Conservation (phyloP, 768 basidiomycete genomes). For the Pilatotrama ljubarskyi region DNA sequence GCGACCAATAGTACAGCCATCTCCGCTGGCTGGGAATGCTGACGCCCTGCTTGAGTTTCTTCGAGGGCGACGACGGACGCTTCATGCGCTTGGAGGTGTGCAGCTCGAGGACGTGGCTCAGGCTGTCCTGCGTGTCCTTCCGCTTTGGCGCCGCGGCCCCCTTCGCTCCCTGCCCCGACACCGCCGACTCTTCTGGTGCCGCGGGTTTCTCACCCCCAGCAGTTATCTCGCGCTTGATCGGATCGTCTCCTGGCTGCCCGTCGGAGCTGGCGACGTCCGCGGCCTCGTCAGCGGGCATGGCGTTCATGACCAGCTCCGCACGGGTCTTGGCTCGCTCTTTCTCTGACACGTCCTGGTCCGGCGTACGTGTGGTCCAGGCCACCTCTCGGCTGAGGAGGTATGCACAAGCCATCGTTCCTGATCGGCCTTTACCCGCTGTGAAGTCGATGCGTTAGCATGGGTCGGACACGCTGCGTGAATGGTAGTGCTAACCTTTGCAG, state of each 20-base stretch:
- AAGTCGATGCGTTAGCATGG: conserved; percentile 4
- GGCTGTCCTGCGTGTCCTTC: conserved; percentile 21
- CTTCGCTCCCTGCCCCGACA: background rate
- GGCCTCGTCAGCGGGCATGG: conserved; percentile 45
- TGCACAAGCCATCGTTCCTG: conserved; percentile 82
- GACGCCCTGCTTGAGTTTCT: conserved; percentile 51
- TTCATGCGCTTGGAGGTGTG: conserved; percentile 77
- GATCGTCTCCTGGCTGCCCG: conserved; percentile 17
- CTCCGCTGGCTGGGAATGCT: conserved; percentile 82
- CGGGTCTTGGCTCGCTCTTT: conserved; percentile 50
- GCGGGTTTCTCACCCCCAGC: background rate
- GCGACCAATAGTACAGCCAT: conserved; percentile 78
- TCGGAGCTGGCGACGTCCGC: conserved; percentile 15
- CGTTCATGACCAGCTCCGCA: conserved; percentile 50
- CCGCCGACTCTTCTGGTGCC: background rate
- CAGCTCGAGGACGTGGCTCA: conserved; percentile 61
- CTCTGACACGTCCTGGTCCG: conserved; percentile 46
- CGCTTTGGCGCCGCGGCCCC: background rate
- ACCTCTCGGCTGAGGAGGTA: conserved; percentile 67
- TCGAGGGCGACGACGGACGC: conserved; percentile 26
- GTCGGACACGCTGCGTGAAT: background rate
- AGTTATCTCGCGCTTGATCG: conserved; percentile 21
- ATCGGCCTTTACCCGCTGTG: conserved; percentile 78
- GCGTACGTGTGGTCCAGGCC: conserved; percentile 46
- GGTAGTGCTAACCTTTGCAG: conserved; percentile 65